A percentile compares a stretch with the other conserved stretches of the same genome.
Evolutionary conservation across 2,329 filamentous ascomycete genomes (phyloP).

Genomic region (Penicillium sp.): DNA sequence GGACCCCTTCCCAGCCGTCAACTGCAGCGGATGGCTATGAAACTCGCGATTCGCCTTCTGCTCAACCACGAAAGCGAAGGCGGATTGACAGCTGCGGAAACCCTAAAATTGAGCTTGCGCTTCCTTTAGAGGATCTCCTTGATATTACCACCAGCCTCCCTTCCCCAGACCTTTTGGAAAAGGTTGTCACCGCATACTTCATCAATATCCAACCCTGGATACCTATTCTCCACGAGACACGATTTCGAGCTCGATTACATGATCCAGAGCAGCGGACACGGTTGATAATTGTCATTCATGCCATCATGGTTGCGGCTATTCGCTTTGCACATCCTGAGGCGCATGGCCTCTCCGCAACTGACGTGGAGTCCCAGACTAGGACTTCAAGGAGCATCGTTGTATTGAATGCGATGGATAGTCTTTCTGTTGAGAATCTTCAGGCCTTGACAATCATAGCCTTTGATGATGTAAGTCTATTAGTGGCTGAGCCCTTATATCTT

Average conservation of each 20-base stretch:
- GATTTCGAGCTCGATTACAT: slow-evolving; percentile 28
- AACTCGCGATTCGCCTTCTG: not conserved
- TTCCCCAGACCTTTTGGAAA: slow-evolving; percentile 13
- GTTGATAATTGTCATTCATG: slow-evolving; percentile 43
- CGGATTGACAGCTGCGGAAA: slow-evolving; percentile 4
- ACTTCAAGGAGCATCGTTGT: slow-evolving; percentile 24
- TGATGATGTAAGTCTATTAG: slow-evolving; percentile 42
- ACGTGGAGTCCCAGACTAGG: slow-evolving; percentile 5
- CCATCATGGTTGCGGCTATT: slow-evolving; percentile 42
- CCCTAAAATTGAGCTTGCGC: not conserved
- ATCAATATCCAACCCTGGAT: slow-evolving; percentile 26
- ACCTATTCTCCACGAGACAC: slow-evolving; percentile 22
- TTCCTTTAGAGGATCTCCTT: slow-evolving; percentile 3
- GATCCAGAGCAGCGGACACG: slow-evolving; percentile 28
- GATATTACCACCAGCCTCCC: slow-evolving; percentile 10
- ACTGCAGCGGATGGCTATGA: not conserved
- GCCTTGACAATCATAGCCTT: slow-evolving; percentile 46
- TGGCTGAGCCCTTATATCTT: not conserved
- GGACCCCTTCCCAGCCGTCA: not conserved
- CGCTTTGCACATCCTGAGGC: not conserved
- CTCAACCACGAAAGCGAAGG: slow-evolving; percentile 1
- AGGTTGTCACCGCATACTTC: slow-evolving; percentile 25
- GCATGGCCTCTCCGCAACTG: not conserved
- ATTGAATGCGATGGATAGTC: slow-evolving; percentile 24
- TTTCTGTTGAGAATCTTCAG: slow-evolving; percentile 34